These are phyloP conservation scores for Rhizoclosmatium sp. DNA, from an alignment of 192 early-diverging fungal genomes.

Conservation along the genomic window DNA sequence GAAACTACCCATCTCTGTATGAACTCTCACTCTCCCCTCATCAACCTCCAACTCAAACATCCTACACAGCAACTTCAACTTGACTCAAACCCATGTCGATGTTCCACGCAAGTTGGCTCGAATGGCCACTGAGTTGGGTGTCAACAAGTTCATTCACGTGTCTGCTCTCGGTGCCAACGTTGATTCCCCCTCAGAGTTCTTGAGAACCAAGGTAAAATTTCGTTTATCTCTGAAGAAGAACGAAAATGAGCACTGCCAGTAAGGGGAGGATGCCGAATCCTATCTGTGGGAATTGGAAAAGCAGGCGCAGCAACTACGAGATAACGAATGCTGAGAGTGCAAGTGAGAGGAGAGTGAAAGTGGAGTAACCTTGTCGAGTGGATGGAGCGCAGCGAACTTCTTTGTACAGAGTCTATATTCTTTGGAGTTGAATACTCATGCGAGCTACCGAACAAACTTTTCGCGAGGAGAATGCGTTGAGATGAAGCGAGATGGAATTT, in stretches of 20 bases:
- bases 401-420: too few relatives aligned
- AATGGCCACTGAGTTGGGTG: slow-evolving; percentile 78
- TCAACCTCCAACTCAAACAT: slow-evolving; percentile 5
- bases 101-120: slow-evolving; percentile 83
- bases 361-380: too few relatives aligned
- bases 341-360: too few relatives aligned
- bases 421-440: too few relatives aligned
- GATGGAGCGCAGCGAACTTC: too few relatives aligned
- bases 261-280: not conserved
- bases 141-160: slow-evolving; percentile 87
- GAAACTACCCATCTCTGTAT: slow-evolving; percentile 88
- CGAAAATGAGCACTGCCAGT: not conserved
- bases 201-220: slow-evolving; percentile 81
- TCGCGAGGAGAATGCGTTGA: not conserved
- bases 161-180: slow-evolving; percentile 83
- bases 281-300: not conserved
- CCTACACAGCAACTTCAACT: slow-evolving; percentile 83
- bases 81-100: slow-evolving; percentile 85
- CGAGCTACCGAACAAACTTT: too few relatives aligned
- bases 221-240: not conserved
- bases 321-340: too few relatives aligned
- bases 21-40: not conserved
- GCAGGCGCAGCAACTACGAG: too few relatives aligned
- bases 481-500: not conserved
- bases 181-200: slow-evolving; percentile 78